Percentiles rank a stretch among this genome's conserved stretches.
Evolutionary conservation across 257 asterid genomes (phyloP).

Genomic region (Fraxinus cuspidata): DNA sequence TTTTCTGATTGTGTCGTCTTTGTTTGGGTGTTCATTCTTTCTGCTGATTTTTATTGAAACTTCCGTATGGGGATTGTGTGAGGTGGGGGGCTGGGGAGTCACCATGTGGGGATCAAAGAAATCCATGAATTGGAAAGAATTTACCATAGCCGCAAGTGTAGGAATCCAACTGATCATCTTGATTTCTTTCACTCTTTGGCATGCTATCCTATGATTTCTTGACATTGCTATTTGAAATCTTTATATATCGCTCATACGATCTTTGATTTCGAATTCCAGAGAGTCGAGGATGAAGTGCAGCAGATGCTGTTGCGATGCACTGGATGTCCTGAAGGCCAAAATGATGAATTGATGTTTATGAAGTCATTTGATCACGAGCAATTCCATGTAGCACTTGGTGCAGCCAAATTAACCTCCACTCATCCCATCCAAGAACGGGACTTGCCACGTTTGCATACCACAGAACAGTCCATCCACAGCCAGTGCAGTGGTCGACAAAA

Average conservation of each 20-base stretch:
- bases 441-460: slow-evolving; percentile 40
- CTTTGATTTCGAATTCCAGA: slow-evolving; percentile 42
- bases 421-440: slow-evolving; percentile 37
- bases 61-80: neutral
- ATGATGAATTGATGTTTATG: slow-evolving; percentile 36
- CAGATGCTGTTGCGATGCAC: slow-evolving; percentile 37
- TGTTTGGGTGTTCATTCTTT: neutral
- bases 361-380: slow-evolving; percentile 64
- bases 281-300: slow-evolving; percentile 65
- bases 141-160: neutral
- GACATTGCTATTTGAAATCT: neutral
- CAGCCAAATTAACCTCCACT: slow-evolving; percentile 37
- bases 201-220: neutral
- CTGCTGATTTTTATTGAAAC: neutral
- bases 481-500: slow-evolving; percentile 39
- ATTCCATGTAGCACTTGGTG: slow-evolving; percentile 51
- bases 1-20: neutral
- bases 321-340: slow-evolving; percentile 31
- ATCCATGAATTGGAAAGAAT: neutral
- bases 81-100: neutral
- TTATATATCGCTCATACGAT: slow-evolving; percentile 4
- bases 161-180: neutral
- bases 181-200: slow-evolving; percentile 4
- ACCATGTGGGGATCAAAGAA: neutral
- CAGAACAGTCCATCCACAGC: slow-evolving; percentile 33